Base-by-base conservation (phyloP, 2,329 filamentous ascomycete genomes). In the Lachnellula cervina region DNA sequence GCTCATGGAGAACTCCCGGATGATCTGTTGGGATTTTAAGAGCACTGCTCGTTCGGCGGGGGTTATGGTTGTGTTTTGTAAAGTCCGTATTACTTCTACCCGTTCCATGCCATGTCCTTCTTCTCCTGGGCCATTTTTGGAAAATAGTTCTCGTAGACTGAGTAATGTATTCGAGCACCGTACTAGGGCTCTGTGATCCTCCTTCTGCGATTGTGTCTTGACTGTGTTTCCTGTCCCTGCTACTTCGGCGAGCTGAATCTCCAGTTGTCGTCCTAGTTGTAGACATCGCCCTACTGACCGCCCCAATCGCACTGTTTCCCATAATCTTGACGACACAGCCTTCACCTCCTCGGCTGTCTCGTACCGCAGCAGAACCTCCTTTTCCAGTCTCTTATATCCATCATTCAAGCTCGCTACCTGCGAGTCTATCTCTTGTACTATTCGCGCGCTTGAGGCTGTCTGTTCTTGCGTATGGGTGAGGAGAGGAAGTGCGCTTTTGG, bases 361-460 rank as follows among this genome's bases (percentile, higher is more conserved):
- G 75, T 96, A 89, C 64, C 93, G 90, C 65, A 88, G 82, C 51
- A 90, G 80, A 44, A 97, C 91, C 69, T 97, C 90, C 69, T 84
- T 87, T 73, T 96, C 88, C 25, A 97, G 79, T 62, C 93, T 84
- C 60, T 83, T 82, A 74, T 96, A 97, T 70, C 89, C 91, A 66
- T 91, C 86, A 61, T 89, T 91, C 60, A 48, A 34, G 45, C 25
- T 48, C 23, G 25, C 45, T 8, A 35, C 45, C 25, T 48, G 45
- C 45, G 45, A 48, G 25, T 48, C 45, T 17, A 48, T 48, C 17
- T 48, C 45, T 25, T 51, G 74, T 52, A 96, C 76, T 61, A 97
- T 87, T 52, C 79, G 80, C 51, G 80, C 79, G 62, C 88, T 90
- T 2, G 90, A 84, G 34, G 83, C 79, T 14, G 85, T 88, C 70